Base-by-base conservation (phyloP, 2,329 filamentous ascomycete genomes). In the Corynespora cassiicola region DNA sequence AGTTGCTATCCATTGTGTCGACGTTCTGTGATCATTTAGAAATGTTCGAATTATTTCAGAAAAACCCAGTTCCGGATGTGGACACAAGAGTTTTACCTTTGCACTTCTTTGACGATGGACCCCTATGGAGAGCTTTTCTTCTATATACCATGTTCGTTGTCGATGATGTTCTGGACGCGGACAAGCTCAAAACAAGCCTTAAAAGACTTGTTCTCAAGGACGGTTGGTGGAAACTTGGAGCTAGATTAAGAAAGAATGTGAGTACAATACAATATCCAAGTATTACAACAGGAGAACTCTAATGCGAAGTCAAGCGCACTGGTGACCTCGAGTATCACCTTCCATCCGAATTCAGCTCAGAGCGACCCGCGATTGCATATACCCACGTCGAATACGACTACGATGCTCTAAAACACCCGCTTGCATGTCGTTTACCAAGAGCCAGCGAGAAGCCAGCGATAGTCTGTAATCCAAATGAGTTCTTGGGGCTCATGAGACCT, bases 91-190 rank as follows among this genome's bases (percentile, higher is more conserved):
- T 24, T 7, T n/a, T n/a, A n/a, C n/a, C 37, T 18, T 30, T 41
- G 7, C 38, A 41, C 17, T 36, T 30, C 26, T 41, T 35, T 21
- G 31, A 41, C 16, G 31, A 41, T 26, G 26, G 26, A 4, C 25
- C 15, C 12, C 10, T 41, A 4, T 35, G 25, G 31, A 18, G 21
- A 8, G 19, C 24, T 8, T 35, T 36, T 21, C 30, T 30, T 16
- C 15, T 41, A 4, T 24, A 35, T 26, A 23, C 31, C 23, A 25
- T 36, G 15, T 31, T 41, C 9, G 38, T 41, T 16, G 31, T 35
- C 21, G 38, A 41, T 18, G n/a, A 24, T n/a, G 26, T 26, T 14
- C 31, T 41, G 3, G 31, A 41, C 16, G 31, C 20, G 7, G 38
- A 41, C 5, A 35, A 27, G 25, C 38, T 41, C 10, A 31, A 17